Evolutionary conservation across 768 basidiomycete genomes (phyloP).

Genomic region (Symmetrospora coprosmae): DNA sequence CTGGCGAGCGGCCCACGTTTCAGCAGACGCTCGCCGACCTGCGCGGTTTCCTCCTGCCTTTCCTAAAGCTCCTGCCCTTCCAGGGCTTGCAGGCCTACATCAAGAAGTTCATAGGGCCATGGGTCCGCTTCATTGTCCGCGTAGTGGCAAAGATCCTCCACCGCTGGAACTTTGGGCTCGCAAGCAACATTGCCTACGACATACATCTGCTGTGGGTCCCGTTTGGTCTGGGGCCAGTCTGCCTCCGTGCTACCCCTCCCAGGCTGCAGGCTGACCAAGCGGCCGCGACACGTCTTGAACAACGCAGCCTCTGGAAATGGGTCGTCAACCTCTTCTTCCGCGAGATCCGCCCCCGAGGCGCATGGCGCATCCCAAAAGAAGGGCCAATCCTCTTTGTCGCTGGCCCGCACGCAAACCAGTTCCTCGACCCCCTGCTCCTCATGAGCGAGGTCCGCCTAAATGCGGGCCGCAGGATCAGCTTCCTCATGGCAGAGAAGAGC

Average conservation of each 20-base stretch:
- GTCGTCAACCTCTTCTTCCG: slow-evolving; percentile 91
- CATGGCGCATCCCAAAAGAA: slow-evolving; percentile 79
- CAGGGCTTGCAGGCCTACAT: not conserved
- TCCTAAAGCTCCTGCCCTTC: slow-evolving; percentile 30
- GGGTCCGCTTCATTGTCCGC: slow-evolving; percentile 24
- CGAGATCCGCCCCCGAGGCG: slow-evolving; percentile 82
- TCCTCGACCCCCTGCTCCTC: slow-evolving; percentile 77
- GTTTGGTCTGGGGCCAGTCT: not conserved
- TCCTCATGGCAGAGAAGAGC: slow-evolving; percentile 78
- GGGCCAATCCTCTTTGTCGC: slow-evolving; percentile 87
- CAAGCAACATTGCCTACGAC: slow-evolving; percentile 16
- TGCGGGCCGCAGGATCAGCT: slow-evolving; percentile 63
- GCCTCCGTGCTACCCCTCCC: no score
- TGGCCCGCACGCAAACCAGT: slow-evolving; percentile 87
- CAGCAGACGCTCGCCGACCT: slow-evolving; percentile 29
- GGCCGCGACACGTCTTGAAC: slow-evolving; percentile 46
- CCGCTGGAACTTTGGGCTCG: slow-evolving; percentile 15
- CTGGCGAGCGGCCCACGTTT: slow-evolving; percentile 6
- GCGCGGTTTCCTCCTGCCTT: slow-evolving; percentile 24
- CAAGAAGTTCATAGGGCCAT: slow-evolving; percentile 21
- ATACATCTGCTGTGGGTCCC: slow-evolving; percentile 9
- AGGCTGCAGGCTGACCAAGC: not conserved
- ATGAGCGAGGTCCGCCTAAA: slow-evolving; percentile 74
- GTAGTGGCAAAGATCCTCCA: slow-evolving; percentile 27
- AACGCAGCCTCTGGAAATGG: slow-evolving; percentile 63